Conservation (phyloP, 495 filamentous ascomycete species). For the Lophium mytilinum region DNA sequence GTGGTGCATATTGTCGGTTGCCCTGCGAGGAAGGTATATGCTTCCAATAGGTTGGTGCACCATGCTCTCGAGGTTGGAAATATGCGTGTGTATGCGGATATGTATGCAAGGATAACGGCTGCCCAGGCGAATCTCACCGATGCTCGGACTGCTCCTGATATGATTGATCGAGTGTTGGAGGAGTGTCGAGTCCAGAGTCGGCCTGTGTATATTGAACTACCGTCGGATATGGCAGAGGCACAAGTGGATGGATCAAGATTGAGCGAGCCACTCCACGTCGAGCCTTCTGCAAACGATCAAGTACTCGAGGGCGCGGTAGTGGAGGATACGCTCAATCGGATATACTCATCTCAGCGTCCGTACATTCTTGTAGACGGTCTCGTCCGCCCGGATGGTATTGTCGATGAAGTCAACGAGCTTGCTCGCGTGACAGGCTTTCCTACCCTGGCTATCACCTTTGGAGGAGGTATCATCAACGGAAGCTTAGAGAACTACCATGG, state of each 20-base stretch:
- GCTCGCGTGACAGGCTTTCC: slow-evolving; percentile 8
- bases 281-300: neutral
- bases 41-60: slow-evolving; percentile 33
- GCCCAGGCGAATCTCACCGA: slow-evolving; percentile 37
- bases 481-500: slow-evolving; percentile 17
- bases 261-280: neutral
- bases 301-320: slow-evolving; percentile 1
- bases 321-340: neutral
- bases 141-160: slow-evolving; percentile 30
- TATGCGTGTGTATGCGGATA: slow-evolving; percentile 34
- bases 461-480: slow-evolving; percentile 10
- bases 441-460: slow-evolving; percentile 13
- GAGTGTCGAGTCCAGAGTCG: slow-evolving; percentile 35
- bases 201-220: slow-evolving; percentile 41
- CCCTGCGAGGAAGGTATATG: slow-evolving; percentile 31
- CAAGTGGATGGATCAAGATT: slow-evolving; percentile 1
- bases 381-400: slow-evolving; percentile 1
- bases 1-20: slow-evolving; percentile 32
- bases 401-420: slow-evolving; percentile 18
- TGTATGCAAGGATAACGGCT: slow-evolving; percentile 35
- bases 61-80: slow-evolving; percentile 42
- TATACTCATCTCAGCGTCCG: slow-evolving; percentile 16
- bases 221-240: slow-evolving; percentile 37
- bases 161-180: slow-evolving; percentile 37
- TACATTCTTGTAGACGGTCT: slow-evolving; percentile 20